These are phyloP conservation scores for Umbelopsis isabellina DNA, from an alignment of 192 early-diverging fungal species.

Conservation along the genomic window DNA sequence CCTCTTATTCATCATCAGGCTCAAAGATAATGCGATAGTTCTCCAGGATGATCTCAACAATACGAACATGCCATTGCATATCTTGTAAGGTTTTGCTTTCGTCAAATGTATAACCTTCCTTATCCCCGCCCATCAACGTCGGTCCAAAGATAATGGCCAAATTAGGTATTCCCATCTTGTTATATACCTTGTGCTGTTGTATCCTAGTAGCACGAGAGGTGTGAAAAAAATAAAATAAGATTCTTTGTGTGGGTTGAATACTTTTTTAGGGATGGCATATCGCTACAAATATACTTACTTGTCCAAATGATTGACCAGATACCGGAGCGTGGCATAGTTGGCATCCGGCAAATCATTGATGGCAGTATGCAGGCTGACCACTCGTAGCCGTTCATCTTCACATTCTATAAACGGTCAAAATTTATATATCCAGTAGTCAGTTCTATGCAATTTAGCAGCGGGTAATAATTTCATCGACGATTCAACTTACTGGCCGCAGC, in stretches of 20 bases:
- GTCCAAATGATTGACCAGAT: constrained; percentile 80
- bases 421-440: neutral
- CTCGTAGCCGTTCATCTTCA: constrained; percentile 62
- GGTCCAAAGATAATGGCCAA: constrained; percentile 94
- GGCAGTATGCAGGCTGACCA: constrained; percentile 72
- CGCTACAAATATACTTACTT: constrained; percentile 49
- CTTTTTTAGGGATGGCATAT: neutral
- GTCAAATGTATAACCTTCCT: constrained; percentile 17
- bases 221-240: neutral
- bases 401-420: constrained; percentile 45
- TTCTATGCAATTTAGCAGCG: neutral
- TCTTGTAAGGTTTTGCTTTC: constrained; percentile 53
- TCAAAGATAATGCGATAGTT: constrained; percentile 76
- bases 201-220: constrained; percentile 53
- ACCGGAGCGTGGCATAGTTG: constrained; percentile 83
- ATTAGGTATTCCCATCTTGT: constrained; percentile 89
- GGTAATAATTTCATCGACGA: neutral
- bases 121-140: constrained; percentile 66
- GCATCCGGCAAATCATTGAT: constrained; percentile 79
- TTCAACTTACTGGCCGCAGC: constrained; percentile 67
- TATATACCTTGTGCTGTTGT: constrained; percentile 72
- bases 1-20: constrained; percentile 44
- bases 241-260: neutral
- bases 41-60: constrained; percentile 67
- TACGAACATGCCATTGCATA: constrained; percentile 62